Percentiles rank a stretch among this genome's conserved stretches.
Conservation (phyloP, 345 rosid species). For the Lepidium sativum region DNA sequence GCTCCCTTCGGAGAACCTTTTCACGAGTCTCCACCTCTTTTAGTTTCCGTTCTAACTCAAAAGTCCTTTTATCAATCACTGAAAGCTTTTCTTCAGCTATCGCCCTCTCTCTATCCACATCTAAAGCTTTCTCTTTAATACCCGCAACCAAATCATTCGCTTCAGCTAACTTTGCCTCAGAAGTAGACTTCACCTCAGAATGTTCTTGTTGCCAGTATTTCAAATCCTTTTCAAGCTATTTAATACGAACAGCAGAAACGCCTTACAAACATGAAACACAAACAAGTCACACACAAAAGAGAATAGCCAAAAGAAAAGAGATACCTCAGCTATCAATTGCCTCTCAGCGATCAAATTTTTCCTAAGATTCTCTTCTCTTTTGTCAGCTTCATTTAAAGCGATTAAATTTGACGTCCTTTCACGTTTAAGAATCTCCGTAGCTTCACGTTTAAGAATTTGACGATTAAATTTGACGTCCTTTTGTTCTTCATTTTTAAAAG, state of each 20-base stretch:
- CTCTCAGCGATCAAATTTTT: slow-evolving; percentile 50
- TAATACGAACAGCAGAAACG: background rate
- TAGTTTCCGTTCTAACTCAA: slow-evolving; percentile 60
- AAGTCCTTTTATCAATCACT: slow-evolving; percentile 48
- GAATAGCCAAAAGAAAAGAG: background rate
- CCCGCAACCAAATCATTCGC: slow-evolving; percentile 53
- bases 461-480: too few relatives aligned
- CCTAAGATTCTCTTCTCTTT: slow-evolving; percentile 58
- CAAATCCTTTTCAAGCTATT: slow-evolving; percentile 73
- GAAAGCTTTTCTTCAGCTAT: slow-evolving; percentile 57
- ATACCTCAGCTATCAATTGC: slow-evolving; percentile 61
- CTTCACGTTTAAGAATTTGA: too few relatives aligned
- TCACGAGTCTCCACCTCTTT: slow-evolving; percentile 68
- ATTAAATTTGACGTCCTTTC: slow-evolving; percentile 53
- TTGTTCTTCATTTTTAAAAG: slow-evolving; percentile 33
- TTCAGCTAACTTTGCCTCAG: slow-evolving; percentile 56
- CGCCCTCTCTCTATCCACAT: slow-evolving; percentile 47
- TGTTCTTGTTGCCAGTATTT: slow-evolving; percentile 43
- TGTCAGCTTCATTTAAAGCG: slow-evolving; percentile 60
- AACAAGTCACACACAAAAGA: background rate
- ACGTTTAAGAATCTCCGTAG: slow-evolving; percentile 61
- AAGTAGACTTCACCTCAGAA: slow-evolving; percentile 40
- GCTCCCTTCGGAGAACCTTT: slow-evolving; percentile 49
- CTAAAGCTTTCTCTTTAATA: slow-evolving; percentile 47
- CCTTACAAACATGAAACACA: background rate